A percentile compares a stretch with the other conserved stretches of the same genome.
phyloP scores from a whole-genome alignment of 768 basidiomycete genomes.

The Panaeolus papilionaceus region DNA sequence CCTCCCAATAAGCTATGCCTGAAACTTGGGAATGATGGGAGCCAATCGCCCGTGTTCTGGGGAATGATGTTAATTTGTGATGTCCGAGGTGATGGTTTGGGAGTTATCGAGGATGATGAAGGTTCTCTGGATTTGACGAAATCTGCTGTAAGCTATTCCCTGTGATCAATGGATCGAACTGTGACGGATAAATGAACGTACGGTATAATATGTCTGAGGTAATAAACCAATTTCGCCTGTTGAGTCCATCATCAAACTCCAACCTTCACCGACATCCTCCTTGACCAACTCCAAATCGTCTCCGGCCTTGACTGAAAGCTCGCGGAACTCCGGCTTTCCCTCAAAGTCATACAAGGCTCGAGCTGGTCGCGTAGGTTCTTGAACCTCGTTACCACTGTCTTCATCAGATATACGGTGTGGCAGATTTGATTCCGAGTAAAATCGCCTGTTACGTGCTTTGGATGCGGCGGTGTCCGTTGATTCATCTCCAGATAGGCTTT shows the following conservation, averaged over 20 bases:
- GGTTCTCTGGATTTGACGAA: conserved; percentile 62
- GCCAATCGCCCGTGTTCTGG: conserved; percentile 77
- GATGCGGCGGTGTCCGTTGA: conserved; percentile 33
- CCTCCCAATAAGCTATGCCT: conserved; percentile 76
- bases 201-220: conserved; percentile 77
- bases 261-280: conserved; percentile 77
- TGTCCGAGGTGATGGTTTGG: conserved; percentile 37
- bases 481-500: conserved; percentile 43
- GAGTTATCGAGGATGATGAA: conserved; percentile 44
- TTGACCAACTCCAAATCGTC: conserved; percentile 74
- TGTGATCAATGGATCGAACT: conserved; percentile 16
- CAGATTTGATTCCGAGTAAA: conserved; percentile 45
- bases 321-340: conserved; percentile 77
- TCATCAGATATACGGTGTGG: conserved; percentile 47
- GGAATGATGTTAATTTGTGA: conserved; percentile 45
- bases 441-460: conserved; percentile 39
- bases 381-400: conserved; percentile 42
- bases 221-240: conserved; percentile 71
- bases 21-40: conserved; percentile 65
- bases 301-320: conserved; percentile 71
- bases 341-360: conserved; percentile 77
- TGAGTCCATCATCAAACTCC: conserved; percentile 72
- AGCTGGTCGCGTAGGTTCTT: conserved; percentile 52
- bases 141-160: conserved; percentile 65
- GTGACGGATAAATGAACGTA: conserved; percentile 38